These are phyloP conservation scores for Coniochaeta hoffmannii DNA, from an alignment of 2,329 filamentous ascomycete genomes.

Conservation along the genomic window DNA sequence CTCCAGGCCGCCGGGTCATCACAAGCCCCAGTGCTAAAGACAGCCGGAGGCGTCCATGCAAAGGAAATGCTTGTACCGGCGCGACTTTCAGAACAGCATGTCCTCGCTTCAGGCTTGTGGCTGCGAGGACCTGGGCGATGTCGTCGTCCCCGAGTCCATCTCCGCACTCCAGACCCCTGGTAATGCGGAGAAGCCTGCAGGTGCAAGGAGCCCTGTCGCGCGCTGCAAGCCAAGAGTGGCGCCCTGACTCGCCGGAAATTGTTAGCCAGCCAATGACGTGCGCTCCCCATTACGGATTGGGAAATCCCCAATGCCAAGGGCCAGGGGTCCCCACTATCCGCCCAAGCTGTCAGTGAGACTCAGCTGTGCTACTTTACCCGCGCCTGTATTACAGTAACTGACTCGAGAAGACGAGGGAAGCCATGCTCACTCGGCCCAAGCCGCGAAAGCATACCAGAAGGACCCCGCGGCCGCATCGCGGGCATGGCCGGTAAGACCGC, in stretches of 20 bases:
- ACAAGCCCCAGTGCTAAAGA: neutral
- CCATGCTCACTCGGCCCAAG: neutral
- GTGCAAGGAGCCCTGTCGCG: neutral
- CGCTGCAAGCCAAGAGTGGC: neutral
- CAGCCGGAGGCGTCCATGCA: neutral
- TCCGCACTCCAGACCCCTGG: neutral
- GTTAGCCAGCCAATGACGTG: neutral
- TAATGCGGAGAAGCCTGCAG: neutral
- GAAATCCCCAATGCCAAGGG: neutral
- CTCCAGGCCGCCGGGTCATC: neutral
- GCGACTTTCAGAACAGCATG: neutral
- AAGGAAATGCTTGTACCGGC: neutral
- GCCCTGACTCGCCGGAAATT: constrained; percentile 3
- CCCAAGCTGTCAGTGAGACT: neutral
- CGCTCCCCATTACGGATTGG: neutral
- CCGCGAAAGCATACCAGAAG: neutral
- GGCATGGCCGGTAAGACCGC: neutral
- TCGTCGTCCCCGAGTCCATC: neutral
- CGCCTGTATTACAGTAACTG: neutral
- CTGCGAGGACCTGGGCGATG: no score
- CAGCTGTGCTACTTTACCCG: no score
- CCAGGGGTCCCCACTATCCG: neutral
- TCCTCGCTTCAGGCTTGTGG: no score
- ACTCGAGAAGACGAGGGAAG: neutral
- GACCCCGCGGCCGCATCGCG: neutral